Evolutionary conservation across 164 flowering plant genomes (phyloP).

Genomic region (Dillenia turbinata): DNA sequence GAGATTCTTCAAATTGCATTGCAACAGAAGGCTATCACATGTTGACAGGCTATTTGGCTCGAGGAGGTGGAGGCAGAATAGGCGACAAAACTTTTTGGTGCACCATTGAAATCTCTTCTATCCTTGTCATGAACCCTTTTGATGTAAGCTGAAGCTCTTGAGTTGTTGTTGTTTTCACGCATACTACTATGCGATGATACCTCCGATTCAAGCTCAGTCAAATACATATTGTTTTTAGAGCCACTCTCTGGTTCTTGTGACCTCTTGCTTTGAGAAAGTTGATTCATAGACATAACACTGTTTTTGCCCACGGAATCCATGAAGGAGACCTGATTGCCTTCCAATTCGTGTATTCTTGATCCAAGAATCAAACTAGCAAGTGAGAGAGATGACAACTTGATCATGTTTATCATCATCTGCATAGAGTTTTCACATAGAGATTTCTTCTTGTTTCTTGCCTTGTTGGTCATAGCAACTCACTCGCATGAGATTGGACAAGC

Average conservation of each 20-base stretch:
- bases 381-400: constrained; percentile 13
- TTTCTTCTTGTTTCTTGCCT: constrained; percentile 5
- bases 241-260: constrained; percentile 7
- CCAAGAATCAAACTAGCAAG: constrained; percentile 3
- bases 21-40: no score
- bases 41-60: no score
- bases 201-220: neutral
- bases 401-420: constrained; percentile 9
- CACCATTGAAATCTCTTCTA: no score
- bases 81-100: no score
- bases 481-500: neutral
- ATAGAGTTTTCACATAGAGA: constrained; percentile 19
- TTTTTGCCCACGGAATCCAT: no score
- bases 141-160: constrained; percentile 8
- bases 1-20: no score
- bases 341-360: neutral
- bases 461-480: neutral
- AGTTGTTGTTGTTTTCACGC: neutral
- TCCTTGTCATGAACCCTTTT: constrained; percentile 8
- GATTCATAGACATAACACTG: neutral
- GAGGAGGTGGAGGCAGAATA: no score
- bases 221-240: constrained; percentile 2
- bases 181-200: neutral
- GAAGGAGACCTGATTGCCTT: no score
- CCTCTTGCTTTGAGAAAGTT: neutral